These are phyloP conservation scores for Daldinia grandis DNA, from an alignment of 495 filamentous ascomycete species.

Conservation along the genomic window DNA sequence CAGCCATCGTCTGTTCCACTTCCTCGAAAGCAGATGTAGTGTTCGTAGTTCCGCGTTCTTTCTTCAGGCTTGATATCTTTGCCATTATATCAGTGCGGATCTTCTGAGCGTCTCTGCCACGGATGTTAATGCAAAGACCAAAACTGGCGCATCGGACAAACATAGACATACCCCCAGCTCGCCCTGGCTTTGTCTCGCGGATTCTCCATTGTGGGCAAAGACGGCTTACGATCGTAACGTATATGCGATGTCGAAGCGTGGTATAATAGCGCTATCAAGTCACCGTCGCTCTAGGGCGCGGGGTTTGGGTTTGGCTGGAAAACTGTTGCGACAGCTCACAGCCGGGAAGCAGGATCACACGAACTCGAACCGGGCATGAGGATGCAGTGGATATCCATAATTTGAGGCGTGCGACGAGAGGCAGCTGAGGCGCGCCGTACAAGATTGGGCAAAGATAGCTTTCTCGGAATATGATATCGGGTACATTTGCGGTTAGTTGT, in stretches of 20 bases:
- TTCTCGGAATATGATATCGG: constrained; percentile 42
- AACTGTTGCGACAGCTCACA: constrained; percentile 44
- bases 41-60: constrained; percentile 36
- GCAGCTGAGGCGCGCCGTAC: constrained; percentile 31
- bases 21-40: constrained; percentile 45
- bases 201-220: constrained; percentile 35
- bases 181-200: constrained; percentile 39
- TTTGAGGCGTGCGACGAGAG: constrained; percentile 33
- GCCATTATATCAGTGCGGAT: constrained; percentile 40
- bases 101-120: constrained; percentile 45
- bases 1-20: constrained; percentile 42
- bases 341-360: constrained; percentile 46
- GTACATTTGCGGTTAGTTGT: constrained; percentile 44
- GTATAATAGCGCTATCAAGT: constrained; percentile 14
- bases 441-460: constrained; percentile 33
- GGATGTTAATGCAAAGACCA: constrained; percentile 22
- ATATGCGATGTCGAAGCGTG: constrained; percentile 16
- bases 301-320: constrained; percentile 30
- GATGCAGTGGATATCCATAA: constrained; percentile 46
- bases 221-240: background rate
- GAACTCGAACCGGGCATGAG: constrained; percentile 39
- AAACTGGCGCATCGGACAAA: constrained; percentile 10
- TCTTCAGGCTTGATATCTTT: constrained; percentile 40
- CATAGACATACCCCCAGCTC: constrained; percentile 43
- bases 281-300: constrained; percentile 37